phyloP scores from a whole-genome alignment of 208 protist genomes.

The Trypanosoma conorhini region DNA sequence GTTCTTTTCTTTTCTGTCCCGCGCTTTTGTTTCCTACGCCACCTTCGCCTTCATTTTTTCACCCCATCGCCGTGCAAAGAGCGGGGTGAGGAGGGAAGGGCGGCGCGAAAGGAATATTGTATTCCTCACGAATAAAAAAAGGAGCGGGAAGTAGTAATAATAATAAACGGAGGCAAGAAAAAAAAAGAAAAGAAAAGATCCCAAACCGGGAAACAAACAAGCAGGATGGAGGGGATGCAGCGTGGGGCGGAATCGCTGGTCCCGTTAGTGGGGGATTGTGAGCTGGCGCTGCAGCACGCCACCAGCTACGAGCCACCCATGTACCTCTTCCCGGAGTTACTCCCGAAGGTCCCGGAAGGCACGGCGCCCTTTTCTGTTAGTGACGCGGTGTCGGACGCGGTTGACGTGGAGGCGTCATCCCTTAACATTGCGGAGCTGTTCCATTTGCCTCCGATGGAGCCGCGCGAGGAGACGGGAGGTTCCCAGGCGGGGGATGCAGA shows the following conservation, averaged over 20 bases:
- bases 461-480: conserved; percentile 10
- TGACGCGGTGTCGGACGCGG: conserved; percentile 76
- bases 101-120: background rate
- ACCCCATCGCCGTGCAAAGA: background rate
- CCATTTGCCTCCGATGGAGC: conserved; percentile 27
- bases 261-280: conserved; percentile 65
- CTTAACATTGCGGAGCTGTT: conserved; percentile 66
- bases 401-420: conserved; percentile 71
- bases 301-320: conserved; percentile 84
- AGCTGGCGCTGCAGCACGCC: conserved; percentile 48
- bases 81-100: background rate
- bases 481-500: conserved; percentile 6
- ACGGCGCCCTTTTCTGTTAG: conserved; percentile 57
- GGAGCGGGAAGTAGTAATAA: too few species aligned
- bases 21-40: background rate
- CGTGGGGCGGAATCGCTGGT: conserved; percentile 3
- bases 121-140: too few species aligned
- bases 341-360: conserved; percentile 69
- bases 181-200: background rate
- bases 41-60: background rate
- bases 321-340: conserved; percentile 86
- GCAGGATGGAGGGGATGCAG: conserved; percentile 17
- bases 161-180: background rate
- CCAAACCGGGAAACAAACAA: conserved; percentile 18
- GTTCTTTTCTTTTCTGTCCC: background rate